Base-by-base conservation (phyloP, 306 rosid genomes). In the Betula pendula region DNA sequence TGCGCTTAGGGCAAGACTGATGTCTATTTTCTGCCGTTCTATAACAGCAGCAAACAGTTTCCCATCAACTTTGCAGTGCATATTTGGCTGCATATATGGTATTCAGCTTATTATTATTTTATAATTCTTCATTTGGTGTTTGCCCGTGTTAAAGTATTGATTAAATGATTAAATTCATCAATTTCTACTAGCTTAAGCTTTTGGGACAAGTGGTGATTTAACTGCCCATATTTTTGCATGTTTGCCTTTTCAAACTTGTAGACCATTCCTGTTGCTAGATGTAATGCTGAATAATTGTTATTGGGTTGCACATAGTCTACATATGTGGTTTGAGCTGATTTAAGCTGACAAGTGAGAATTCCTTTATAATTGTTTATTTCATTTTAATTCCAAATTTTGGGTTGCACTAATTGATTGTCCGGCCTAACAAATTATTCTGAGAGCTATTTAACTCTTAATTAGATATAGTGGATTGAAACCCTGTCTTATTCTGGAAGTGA, bases 71-170 rank as follows among this genome's bases (percentile, higher is more conserved):
- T 80, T 94, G 89, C 98, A 94, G 84, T 92, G 98, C 88, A 92
- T 94, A 81, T 94, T 94, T 90, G 88, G 92, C 68, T 90, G 97
- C 90, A 88, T 94, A 77, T 94, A 92, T 76, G 98, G 98, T 94
- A 87, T 43, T 80, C 24, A 47, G 77, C 24, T 85, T 65, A 22
- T 51, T 73, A 33, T 72, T 35, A n/a, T 49, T 72, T 33, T 25
- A 53, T 63, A 72, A 53, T 67, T 29, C 38, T 73, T 31, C 55
- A 73, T 45, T 80, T 68, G 45, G 42, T 80, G 58, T 76, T 73
- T 68, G 72, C 77, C n/a, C n/a, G n/a, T n/a, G n/a, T n/a, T n/a
- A n/a, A n/a, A n/a, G n/a, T n/a, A n/a, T n/a, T n/a, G n/a, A n/a
- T n/a, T n/a, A n/a, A n/a, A n/a, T n/a, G n/a, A n/a, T n/a, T n/a